Conservation (phyloP, 805 yeast species). For the Monosporozyma yasuniensis region DNA sequence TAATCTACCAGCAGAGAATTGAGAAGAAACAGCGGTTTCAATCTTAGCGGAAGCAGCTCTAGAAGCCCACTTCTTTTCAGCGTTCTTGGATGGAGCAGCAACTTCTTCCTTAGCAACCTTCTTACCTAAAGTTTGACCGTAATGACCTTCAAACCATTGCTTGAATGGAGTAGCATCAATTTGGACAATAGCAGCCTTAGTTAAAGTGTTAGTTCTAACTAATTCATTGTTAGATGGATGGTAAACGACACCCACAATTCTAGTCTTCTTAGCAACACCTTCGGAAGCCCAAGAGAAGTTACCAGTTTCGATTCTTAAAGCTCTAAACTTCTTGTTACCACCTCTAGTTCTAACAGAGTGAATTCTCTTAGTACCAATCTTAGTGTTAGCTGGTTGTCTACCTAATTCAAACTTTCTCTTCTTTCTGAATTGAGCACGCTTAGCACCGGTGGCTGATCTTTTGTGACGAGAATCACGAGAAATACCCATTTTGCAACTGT, state of each 20-base stretch:
- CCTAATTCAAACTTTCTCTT: constrained; percentile 99
- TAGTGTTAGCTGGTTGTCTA: constrained; percentile 99
- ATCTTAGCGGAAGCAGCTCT: constrained; percentile 80
- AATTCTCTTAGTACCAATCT: constrained; percentile 97
- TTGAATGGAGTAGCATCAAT: constrained; percentile 99
- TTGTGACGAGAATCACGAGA: constrained; percentile 99
- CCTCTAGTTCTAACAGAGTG: constrained; percentile 99
- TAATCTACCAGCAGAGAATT: constrained; percentile 97
- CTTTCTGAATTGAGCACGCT: constrained; percentile 99
- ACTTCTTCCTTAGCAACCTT: constrained; percentile 46
- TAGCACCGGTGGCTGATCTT: constrained; percentile 99
- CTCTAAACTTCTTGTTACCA: constrained; percentile 99
- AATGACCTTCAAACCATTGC: constrained; percentile 98
- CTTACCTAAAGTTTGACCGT: constrained; percentile 91
- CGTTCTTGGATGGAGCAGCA: constrained; percentile 61
- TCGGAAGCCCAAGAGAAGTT: constrained; percentile 99
- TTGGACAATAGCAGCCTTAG: constrained; percentile 98
- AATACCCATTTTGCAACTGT: constrained; percentile 82
- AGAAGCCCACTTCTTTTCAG: constrained; percentile 87
- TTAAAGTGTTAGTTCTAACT: constrained; percentile 98
- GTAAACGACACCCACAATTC: constrained; percentile 95
- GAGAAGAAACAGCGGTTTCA: constrained; percentile 86
- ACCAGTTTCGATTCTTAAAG: constrained; percentile 97
- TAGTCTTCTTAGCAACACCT: constrained; percentile 97
- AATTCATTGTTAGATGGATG: constrained; percentile 99